Base-by-base conservation (phyloP, 306 rosid genomes). In the Prosopis cineraria region DNA sequence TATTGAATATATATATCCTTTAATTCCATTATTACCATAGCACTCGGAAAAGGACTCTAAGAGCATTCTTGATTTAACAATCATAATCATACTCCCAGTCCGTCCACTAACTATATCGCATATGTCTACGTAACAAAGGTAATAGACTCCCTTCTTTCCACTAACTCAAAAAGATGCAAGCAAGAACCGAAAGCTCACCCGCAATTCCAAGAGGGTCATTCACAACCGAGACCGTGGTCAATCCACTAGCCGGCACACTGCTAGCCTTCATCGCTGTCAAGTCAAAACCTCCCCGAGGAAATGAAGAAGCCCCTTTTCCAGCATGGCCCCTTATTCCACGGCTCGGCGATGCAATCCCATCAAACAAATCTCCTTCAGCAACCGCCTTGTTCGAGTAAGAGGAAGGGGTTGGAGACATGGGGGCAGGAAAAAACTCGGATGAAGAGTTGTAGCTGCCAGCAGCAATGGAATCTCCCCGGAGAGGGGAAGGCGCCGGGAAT, bases 211-310 rank as follows among this genome's bases (percentile, higher is more conserved):
- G 77, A 10, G 85, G 79, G 39, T 52, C 67, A 71, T 84, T 87
- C 25, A 84, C 81, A 73, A 84, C 88, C 2, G 90, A 87, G 24
- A 88, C 92, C 2, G 90, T 91, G 31, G 87, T 91, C 81, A 91
- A 56, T 37, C 76, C 82, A 67, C 91, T 87, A 7, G 90, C 90
- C 7, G 90, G 90, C 41, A 87, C 95, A 1, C 79, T 82, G n/a
- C 83, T 80, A 58, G 89, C 83, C 44, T 85, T 87, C 77, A 92
- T 47, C 17, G 84, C 89, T 4, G 87, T 87, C 72, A 88, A 25
- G 72, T 85, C 91, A 55, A 88, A 88, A 4, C 91, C 91, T 6
- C 91, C 91, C 14, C 87, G 83, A 1, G 91, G 91, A 79, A 85
- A 88, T 48, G 89, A 85, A 11, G 87, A 85, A 14, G 87, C 83